These are phyloP conservation scores for Trichosporon asahii DNA, from an alignment of 1,284 basidiomycete genomes.

Conservation along the genomic window DNA sequence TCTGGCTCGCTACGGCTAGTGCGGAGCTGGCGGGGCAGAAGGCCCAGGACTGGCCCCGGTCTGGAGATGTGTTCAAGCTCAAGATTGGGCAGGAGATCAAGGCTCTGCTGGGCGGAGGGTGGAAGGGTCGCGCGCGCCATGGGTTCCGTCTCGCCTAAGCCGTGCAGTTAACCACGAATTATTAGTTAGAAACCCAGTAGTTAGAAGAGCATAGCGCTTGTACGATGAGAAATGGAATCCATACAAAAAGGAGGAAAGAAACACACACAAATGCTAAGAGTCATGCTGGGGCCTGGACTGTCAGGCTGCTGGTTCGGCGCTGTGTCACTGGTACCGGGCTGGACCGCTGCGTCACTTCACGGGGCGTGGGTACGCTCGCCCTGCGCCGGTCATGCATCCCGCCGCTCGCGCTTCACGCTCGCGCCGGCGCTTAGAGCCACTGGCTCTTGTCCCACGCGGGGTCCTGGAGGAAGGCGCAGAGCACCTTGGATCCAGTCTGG, in stretches of 20 bases:
- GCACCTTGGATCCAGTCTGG: constrained; percentile 95
- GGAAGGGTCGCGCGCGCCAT: constrained; percentile 35
- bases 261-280: constrained; percentile 17
- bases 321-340: too few relatives aligned
- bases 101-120: constrained; percentile 28
- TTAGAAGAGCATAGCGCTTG: not conserved
- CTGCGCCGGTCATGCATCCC: not conserved
- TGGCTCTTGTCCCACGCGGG: constrained; percentile 50
- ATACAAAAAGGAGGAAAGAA: constrained; percentile 14
- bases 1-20: constrained; percentile 43
- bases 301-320: not conserved
- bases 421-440: constrained; percentile 35
- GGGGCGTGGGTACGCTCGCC: too few relatives aligned
- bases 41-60: constrained; percentile 29
- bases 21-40: constrained; percentile 35
- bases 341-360: too few relatives aligned
- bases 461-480: constrained; percentile 88
- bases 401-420: not conserved
- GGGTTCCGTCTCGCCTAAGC: constrained; percentile 10
- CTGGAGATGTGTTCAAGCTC: constrained; percentile 40
- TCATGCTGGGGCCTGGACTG: constrained; percentile 10
- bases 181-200: too few relatives aligned
- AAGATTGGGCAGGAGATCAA: constrained; percentile 33
- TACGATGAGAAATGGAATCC: constrained; percentile 6
- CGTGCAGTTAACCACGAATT: too few relatives aligned